These are phyloP conservation scores for Teunomyces barrocoloradensis DNA, from an alignment of 805 yeast species.

Conservation along the genomic window DNA sequence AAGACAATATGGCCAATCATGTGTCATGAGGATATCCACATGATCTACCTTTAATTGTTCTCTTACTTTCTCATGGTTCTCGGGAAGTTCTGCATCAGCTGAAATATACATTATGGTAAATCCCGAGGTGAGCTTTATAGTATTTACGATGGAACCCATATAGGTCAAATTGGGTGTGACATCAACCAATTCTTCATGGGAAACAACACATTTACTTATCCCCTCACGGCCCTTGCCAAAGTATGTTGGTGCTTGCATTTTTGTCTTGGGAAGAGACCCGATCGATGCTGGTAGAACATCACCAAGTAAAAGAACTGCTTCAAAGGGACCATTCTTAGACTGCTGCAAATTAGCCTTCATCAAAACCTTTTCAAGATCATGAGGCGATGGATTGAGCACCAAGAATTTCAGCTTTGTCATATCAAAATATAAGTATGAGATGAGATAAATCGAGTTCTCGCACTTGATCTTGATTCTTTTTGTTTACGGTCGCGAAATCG, in stretches of 20 bases:
- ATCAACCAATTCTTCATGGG: constrained; percentile 22
- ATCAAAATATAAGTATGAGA: not conserved
- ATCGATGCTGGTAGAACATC: constrained; percentile 26
- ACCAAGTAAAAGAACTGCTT: constrained; percentile 52
- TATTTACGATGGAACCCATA: constrained; percentile 32
- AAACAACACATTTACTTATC: constrained; percentile 8
- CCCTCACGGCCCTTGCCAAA: constrained; percentile 23
- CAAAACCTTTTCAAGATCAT: constrained; percentile 42
- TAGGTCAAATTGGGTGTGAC: constrained; percentile 24
- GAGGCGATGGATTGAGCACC: constrained; percentile 45
- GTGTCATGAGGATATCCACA: constrained; percentile 56
- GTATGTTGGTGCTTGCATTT: constrained; percentile 22
- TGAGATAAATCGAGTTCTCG: not conserved
- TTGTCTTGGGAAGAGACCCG: constrained; percentile 17
- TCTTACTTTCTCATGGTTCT: constrained; percentile 12
- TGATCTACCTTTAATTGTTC: constrained; percentile 13
- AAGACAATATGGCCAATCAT: constrained; percentile 58
- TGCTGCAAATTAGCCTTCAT: constrained; percentile 48
- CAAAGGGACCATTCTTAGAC: constrained; percentile 66
- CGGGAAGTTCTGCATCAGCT: constrained; percentile 13
- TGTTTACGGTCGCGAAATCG: not conserved
- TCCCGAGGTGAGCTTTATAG: constrained; percentile 40
- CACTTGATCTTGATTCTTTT: not conserved
- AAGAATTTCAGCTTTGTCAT: constrained; percentile 31
- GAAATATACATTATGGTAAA: constrained; percentile 47